Evolutionary conservation across 2,329 filamentous ascomycete species (phyloP).

Genomic region (Ascochyta pisi): DNA sequence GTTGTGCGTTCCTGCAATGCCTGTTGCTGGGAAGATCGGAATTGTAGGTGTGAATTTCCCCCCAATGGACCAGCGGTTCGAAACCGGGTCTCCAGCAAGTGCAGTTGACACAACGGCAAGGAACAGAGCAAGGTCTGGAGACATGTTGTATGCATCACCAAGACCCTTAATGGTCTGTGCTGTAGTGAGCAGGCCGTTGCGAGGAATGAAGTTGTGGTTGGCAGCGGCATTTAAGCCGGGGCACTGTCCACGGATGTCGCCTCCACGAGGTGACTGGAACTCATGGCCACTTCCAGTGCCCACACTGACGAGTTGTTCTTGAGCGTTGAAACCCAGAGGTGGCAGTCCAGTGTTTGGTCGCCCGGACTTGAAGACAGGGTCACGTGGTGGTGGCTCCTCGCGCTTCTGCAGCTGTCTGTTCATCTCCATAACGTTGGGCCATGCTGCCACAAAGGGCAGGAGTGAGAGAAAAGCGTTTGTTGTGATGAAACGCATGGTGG

Average conservation of each 20-base stretch:
- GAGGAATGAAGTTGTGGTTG: slow-evolving; percentile 44
- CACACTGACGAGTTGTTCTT: slow-evolving; percentile 20
- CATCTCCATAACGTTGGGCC: slow-evolving; percentile 24
- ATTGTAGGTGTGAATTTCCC: slow-evolving; percentile 23
- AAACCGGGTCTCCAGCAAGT: slow-evolving; percentile 23
- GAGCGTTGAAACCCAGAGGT: slow-evolving; percentile 10
- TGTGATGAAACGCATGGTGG: slow-evolving; percentile 4
- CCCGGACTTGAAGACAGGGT: slow-evolving; percentile 13
- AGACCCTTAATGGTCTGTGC: slow-evolving; percentile 22
- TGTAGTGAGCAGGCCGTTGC: slow-evolving; percentile 31
- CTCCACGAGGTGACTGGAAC: slow-evolving; percentile 5
- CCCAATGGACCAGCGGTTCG: slow-evolving; percentile 22
- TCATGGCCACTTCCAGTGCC: slow-evolving; percentile 17
- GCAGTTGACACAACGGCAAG: slow-evolving; percentile 22
- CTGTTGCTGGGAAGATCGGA: slow-evolving; percentile 22
- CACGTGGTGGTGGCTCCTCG: slow-evolving; percentile 20
- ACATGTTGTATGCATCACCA: slow-evolving; percentile 23
- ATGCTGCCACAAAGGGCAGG: slow-evolving; percentile 18
- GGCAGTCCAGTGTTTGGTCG: slow-evolving; percentile 20
- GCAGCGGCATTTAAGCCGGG: slow-evolving; percentile 42
- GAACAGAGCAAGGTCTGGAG: slow-evolving; percentile 20
- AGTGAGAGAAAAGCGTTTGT: slow-evolving; percentile 8
- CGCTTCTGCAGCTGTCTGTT: slow-evolving; percentile 17
- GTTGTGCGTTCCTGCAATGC: slow-evolving; percentile 26
- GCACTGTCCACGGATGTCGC: slow-evolving; percentile 36